Evolutionary conservation across 495 filamentous ascomycete species (phyloP).

Genomic region (Sabuloglossum arenarium): DNA sequence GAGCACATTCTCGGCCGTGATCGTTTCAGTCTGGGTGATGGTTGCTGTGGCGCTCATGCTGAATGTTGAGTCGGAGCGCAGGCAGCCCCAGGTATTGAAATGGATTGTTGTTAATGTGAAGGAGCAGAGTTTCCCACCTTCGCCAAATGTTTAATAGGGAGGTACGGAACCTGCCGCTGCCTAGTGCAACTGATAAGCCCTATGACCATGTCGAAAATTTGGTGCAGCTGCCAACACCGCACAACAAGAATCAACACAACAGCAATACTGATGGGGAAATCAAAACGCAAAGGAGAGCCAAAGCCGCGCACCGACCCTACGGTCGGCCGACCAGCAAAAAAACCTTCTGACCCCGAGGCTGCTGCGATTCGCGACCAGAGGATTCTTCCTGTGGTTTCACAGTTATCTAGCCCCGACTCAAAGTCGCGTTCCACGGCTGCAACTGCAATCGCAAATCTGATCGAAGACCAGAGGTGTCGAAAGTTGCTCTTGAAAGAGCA

Average conservation of each 20-base stretch:
- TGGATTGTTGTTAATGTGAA: not conserved
- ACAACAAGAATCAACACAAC: not conserved
- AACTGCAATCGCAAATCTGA: constrained; percentile 31
- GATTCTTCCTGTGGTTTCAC: constrained; percentile 34
- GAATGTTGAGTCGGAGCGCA: not conserved
- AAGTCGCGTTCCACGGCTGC: constrained; percentile 31
- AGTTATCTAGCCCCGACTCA: constrained; percentile 31
- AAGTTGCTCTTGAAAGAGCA: constrained; percentile 38
- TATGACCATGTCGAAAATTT: not conserved
- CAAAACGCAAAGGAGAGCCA: not conserved
- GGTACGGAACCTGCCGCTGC: not conserved
- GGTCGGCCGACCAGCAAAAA: constrained; percentile 14
- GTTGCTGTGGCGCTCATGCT: constrained; percentile 30
- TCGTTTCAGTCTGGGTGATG: constrained; percentile 24
- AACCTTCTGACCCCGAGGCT: constrained; percentile 31
- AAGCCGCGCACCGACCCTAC: not conserved
- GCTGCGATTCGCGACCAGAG: constrained; percentile 31
- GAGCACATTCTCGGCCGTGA: constrained; percentile 73
- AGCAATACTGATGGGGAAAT: constrained; percentile 1
- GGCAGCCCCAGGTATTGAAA: not conserved
- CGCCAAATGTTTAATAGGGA: not conserved
- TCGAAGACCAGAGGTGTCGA: constrained; percentile 33
- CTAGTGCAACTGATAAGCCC: not conserved
- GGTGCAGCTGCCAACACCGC: not conserved
- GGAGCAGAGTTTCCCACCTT: not conserved